Percentiles rank a stretch among this genome's conserved stretches.
Conservation (phyloP, 176 grass and related monocot genomes). For the Aegilops longissima region DNA sequence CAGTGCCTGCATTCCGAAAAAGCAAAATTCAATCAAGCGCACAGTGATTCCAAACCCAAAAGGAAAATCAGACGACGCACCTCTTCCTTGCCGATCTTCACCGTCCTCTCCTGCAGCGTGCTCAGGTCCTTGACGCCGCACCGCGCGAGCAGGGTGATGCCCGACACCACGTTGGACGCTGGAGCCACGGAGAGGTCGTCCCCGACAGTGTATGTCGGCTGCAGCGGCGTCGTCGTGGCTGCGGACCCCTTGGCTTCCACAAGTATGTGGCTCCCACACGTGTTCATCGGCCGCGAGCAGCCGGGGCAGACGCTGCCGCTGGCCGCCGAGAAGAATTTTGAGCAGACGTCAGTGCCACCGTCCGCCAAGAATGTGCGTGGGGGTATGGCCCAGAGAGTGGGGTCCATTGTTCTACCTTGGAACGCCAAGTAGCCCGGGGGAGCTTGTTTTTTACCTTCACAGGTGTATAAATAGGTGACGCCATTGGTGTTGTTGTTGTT, state of each 20-base stretch:
- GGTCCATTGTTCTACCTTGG: no score
- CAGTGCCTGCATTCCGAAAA: constrained; percentile 11
- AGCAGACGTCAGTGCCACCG: not conserved
- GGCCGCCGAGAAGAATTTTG: not conserved
- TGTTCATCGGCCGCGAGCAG: not conserved
- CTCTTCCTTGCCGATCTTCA: constrained; percentile 34
- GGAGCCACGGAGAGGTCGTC: constrained; percentile 25
- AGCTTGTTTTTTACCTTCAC: not conserved
- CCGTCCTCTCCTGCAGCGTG: not conserved
- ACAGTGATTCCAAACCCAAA: not conserved
- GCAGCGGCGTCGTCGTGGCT: not conserved
- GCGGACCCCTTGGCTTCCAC: not conserved
- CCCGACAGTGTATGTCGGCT: not conserved
- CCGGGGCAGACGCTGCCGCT: not conserved
- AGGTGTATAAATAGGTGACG: not conserved
- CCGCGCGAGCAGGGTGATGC: constrained; percentile 1
- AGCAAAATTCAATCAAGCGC: not conserved
- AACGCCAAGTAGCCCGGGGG: no score
- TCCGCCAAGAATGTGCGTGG: no score
- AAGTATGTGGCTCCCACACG: not conserved
- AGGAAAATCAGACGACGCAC: not conserved
- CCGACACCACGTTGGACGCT: constrained; percentile 22
- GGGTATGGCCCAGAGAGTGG: no score
- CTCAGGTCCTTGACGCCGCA: constrained; percentile 21
- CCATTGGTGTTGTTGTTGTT: not conserved